These are phyloP conservation scores for Eucalyptus sp. DNA, from an alignment of 345 rosid genomes.

Conservation along the genomic window DNA sequence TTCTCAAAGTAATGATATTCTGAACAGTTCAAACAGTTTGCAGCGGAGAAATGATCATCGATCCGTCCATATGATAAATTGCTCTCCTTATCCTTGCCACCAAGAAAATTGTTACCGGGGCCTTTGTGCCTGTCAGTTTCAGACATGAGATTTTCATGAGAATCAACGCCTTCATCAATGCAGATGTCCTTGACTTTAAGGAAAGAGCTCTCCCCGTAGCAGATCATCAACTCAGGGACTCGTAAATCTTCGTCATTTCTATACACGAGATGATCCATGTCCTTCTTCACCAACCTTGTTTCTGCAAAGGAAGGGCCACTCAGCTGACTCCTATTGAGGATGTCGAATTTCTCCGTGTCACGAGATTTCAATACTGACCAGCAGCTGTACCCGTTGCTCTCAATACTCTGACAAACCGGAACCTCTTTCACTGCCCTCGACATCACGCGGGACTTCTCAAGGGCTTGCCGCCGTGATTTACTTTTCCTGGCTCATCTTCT, in stretches of 20 bases:
- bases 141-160: constrained; percentile 41
- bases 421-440: not conserved
- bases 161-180: constrained; percentile 58
- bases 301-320: not conserved
- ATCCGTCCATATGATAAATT: not conserved
- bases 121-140: constrained; percentile 3
- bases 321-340: not conserved
- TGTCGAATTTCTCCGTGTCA: not conserved
- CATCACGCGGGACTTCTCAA: not conserved
- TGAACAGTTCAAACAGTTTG: constrained; percentile 4
- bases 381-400: constrained; percentile 3
- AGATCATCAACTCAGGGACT: constrained; percentile 55
- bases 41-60: not conserved
- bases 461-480: constrained; percentile 8
- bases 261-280: constrained; percentile 34
- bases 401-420: not conserved
- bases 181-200: constrained; percentile 72
- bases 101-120: not conserved
- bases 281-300: not conserved
- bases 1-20: not conserved
- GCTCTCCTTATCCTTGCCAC: not conserved
- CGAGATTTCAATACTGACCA: constrained; percentile 5
- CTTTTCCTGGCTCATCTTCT: constrained; percentile 13
- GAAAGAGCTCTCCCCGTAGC: constrained; percentile 46
- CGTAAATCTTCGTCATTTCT: constrained; percentile 42